Conservation (phyloP, 2,329 filamentous ascomycete genomes). For the Penicillium psychrosexuale region DNA sequence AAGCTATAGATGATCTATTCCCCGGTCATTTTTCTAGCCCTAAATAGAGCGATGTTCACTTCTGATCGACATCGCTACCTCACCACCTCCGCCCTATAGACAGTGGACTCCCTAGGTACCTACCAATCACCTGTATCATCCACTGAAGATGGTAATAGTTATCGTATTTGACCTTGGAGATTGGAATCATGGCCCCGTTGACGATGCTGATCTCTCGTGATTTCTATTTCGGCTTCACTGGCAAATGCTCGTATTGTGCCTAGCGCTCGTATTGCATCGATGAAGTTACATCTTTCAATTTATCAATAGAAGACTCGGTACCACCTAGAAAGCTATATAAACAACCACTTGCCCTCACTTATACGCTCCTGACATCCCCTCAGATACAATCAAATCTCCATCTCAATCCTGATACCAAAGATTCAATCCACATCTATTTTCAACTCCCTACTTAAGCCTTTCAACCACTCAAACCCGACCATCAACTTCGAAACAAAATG, state of each 20-base stretch:
- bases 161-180: background rate
- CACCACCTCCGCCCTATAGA: background rate
- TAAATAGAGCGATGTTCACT: background rate
- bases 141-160: background rate
- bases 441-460: background rate
- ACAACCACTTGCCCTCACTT: background rate
- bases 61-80: background rate
- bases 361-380: background rate
- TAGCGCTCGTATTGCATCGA: background rate
- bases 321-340: background rate
- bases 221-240: background rate
- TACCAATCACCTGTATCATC: background rate
- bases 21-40: background rate
- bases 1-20: background rate
- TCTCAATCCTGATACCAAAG: background rate
- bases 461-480: background rate
- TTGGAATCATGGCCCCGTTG: background rate
- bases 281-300: background rate
- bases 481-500: background rate
- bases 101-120: background rate
- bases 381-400: background rate
- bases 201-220: background rate
- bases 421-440: background rate
- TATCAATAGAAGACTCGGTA: background rate
- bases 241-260: background rate